phyloP scores from a whole-genome alignment of 164 flowering plant genomes.

The Dillenia suffruticosa region DNA sequence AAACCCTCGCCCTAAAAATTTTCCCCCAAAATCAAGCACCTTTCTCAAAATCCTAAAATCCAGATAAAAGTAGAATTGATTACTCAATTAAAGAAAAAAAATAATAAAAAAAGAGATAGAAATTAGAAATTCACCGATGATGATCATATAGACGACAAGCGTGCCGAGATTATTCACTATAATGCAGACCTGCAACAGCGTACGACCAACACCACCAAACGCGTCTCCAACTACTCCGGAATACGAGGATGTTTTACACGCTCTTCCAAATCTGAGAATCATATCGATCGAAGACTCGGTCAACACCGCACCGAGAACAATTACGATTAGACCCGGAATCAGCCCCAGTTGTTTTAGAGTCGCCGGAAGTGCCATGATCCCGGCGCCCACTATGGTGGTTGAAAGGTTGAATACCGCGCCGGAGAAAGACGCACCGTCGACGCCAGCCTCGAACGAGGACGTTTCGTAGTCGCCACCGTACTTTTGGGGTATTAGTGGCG shows the following conservation, averaged over 20 bases:
- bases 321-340: conserved; percentile 50
- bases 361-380: conserved; percentile 80
- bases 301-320: conserved; percentile 38
- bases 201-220: conserved; percentile 50
- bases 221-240: conserved; percentile 51
- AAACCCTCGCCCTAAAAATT: too few relatives aligned
- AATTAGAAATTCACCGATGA: conserved; percentile 44
- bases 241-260: conserved; percentile 47
- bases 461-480: conserved; percentile 15
- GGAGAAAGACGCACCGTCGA: conserved; percentile 63
- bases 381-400: conserved; percentile 79
- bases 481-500: conserved; percentile 48
- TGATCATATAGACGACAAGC: conserved; percentile 87
- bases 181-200: conserved; percentile 49
- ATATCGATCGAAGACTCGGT: conserved; percentile 58
- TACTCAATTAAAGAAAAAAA: background rate
- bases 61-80: background rate
- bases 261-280: conserved; percentile 47
- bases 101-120: background rate
- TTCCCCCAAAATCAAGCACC: too few relatives aligned
- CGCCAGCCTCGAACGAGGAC: conserved; percentile 23
- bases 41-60: background rate
- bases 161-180: conserved; percentile 63
- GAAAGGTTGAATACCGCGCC: conserved; percentile 87
- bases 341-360: conserved; percentile 61